Base-by-base conservation (phyloP, 768 basidiomycete species). In the Fistulinella prunicolor region DNA sequence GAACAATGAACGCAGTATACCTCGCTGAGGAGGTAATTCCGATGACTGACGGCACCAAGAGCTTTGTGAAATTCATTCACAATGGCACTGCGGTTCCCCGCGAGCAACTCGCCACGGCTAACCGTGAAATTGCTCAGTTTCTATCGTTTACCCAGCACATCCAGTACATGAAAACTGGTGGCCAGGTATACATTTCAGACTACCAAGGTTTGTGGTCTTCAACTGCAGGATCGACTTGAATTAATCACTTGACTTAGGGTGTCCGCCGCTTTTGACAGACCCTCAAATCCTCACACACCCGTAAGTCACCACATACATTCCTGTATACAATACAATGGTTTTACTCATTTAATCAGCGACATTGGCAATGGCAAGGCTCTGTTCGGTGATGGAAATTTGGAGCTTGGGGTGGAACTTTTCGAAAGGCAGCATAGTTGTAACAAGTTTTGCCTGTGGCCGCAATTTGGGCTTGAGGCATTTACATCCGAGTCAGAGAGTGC, bases 361-460 rank as follows among this genome's bases (percentile, higher is more conserved):
- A 34, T 44, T 23, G 34, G 43, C 16, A 20, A 23, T 3, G 43
- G 43, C 1, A 6, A 21, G 9, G 6, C 13, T 17, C 32, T 44
- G 16, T 44, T 44, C 19, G 22, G 42, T 34, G 42, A 35, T 13
- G 34, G 46, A 10, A 48, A 41, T 23, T 30, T 36, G 6, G 34
- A 42, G 32, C 13, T 10, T 6, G 28, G 37, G 3, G 47, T 49
- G 9, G 24, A 21, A 21, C 41, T 49, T 13, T 43, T 49, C 21
- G 19, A 17, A 20, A 42, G 42, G 22, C 13, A 49, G 26, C 48
- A 49, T 4, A 29, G 28, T 2, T 49, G 48, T 17, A 49, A 49
- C 32, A 10, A 23, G 1, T 49, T 43, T 38, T 49, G 35, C 8
- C 3, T 21, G 10, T 49, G 48, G 42, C 26, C 5, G 5, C 6